phyloP scores from a whole-genome alignment of 352 stramenopile genomes.

The Thalassiosira oceanica region DNA sequence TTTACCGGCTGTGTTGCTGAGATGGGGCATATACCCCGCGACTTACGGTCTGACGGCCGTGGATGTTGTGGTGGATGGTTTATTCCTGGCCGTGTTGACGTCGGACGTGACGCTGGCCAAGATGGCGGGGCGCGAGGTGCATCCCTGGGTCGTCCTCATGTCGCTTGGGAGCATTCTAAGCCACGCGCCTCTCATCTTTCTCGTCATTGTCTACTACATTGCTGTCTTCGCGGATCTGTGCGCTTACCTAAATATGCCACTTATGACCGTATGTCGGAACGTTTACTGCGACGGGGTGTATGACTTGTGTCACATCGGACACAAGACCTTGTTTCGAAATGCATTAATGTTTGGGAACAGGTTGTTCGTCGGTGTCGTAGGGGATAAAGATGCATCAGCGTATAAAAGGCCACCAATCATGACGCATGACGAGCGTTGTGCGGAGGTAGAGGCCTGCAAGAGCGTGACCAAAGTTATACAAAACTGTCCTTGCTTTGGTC shows the following conservation, averaged over 20 bases:
- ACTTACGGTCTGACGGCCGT: conserved; percentile 46
- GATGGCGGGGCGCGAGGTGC: conserved; percentile 80
- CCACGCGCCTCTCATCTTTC: conserved; percentile 74
- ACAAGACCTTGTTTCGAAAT: conserved; percentile 81
- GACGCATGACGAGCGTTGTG: conserved; percentile 74
- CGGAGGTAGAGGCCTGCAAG: conserved; percentile 82
- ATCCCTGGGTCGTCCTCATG: conserved; percentile 83
- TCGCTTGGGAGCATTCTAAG: conserved; percentile 67
- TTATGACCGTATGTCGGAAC: conserved; percentile 80
- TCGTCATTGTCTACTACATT: conserved; percentile 80
- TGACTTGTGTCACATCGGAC: conserved; percentile 80
- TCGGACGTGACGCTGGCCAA: conserved; percentile 80
- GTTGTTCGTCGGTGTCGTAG: conserved; percentile 80
- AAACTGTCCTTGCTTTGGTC: conserved; percentile 79
- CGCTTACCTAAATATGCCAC: conserved; percentile 78
- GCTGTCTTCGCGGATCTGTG: conserved; percentile 81
- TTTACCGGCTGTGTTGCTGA: conserved; percentile 72
- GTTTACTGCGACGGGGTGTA: conserved; percentile 80
- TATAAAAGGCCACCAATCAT: conserved; percentile 84
- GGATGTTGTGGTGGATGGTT: conserved; percentile 78
- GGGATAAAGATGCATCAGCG: conserved; percentile 73
- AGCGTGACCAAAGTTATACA: conserved; percentile 82
- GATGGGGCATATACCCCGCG: conserved; percentile 50
- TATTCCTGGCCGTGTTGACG: conserved; percentile 80
- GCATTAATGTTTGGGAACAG: conserved; percentile 76